Percentiles rank a stretch among this genome's conserved stretches.
Evolutionary conservation across 345 rosid species (phyloP).

Genomic region (Kernera saxatilis): DNA sequence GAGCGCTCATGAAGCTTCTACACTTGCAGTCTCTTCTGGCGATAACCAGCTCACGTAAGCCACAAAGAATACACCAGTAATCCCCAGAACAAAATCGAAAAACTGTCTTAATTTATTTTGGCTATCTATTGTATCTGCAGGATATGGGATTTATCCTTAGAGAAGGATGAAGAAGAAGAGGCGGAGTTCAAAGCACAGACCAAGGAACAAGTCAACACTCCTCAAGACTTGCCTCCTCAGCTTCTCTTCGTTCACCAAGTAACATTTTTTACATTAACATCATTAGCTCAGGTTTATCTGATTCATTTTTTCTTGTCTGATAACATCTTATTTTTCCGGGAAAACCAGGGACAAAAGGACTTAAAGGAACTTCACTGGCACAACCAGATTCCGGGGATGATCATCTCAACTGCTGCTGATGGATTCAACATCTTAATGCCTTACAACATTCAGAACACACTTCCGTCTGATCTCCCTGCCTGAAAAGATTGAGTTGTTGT

Average conservation of each 20-base stretch:
- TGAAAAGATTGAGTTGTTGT: background rate
- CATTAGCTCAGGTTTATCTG: background rate
- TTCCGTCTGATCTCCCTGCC: constrained; percentile 47
- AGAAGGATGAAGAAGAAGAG: constrained; percentile 94
- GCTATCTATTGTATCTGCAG: constrained; percentile 31
- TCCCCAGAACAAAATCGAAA: background rate
- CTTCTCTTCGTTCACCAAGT: constrained; percentile 98
- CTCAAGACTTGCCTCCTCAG: constrained; percentile 84
- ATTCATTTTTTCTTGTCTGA: background rate
- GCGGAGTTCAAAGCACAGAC: constrained; percentile 86
- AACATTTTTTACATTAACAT: background rate
- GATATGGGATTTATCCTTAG: constrained; percentile 95
- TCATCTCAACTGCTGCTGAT: constrained; percentile 73
- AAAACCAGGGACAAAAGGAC: constrained; percentile 74
- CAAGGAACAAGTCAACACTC: constrained; percentile 74
- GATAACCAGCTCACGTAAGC: constrained; percentile 93
- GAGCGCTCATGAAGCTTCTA: constrained; percentile 88
- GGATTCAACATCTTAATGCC: constrained; percentile 95
- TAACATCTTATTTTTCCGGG: background rate
- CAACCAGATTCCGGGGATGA: constrained; percentile 84
- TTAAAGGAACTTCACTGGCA: constrained; percentile 98
- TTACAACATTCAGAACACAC: constrained; percentile 77
- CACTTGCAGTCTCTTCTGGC: constrained; percentile 76
- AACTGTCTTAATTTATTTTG: background rate
- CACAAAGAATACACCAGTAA: background rate